phyloP scores from a whole-genome alignment of 169 alveolate genomes.

The Miamiensis avidus region DNA sequence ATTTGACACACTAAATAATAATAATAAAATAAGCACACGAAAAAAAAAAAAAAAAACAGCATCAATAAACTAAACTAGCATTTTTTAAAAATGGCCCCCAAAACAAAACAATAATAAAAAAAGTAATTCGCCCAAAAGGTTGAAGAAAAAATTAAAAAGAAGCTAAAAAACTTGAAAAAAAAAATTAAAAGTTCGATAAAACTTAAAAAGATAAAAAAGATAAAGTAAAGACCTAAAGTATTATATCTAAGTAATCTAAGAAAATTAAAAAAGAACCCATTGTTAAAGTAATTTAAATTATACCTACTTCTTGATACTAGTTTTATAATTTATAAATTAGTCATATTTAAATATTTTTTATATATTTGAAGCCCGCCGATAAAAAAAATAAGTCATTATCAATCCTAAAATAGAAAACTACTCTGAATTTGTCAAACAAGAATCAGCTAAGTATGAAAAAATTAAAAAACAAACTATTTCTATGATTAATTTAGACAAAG shows the following conservation, averaged over 20 bases:
- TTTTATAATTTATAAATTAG: too few relatives aligned
- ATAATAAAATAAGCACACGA: too few relatives aligned
- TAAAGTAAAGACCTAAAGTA: neutral
- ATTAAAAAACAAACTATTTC: conserved; percentile 6
- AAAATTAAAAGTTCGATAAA: neutral
- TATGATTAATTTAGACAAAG: conserved; percentile 16
- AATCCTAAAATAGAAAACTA: conserved; percentile 8
- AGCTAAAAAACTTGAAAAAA: neutral
- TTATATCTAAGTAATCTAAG: neutral
- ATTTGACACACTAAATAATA: neutral
- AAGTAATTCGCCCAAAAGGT: neutral
- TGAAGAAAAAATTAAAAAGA: neutral
- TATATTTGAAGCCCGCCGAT: conserved; percentile 8
- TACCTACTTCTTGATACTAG: too few relatives aligned
- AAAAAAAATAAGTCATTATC: conserved; percentile 8
- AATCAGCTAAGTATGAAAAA: conserved; percentile 6
- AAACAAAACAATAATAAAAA: neutral
- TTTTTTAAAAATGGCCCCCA: neutral
- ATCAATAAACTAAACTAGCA: too few relatives aligned
- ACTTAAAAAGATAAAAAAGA: neutral
- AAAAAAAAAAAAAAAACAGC: neutral
- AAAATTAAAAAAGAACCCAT: neutral
- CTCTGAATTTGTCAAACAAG: neutral
- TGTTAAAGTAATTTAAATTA: neutral
- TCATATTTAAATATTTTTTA: too few relatives aligned